Evolutionary conservation across 345 rosid genomes (phyloP), one percentile per base, ranked within the genome.

Genomic region (Citrus medica): DNA sequence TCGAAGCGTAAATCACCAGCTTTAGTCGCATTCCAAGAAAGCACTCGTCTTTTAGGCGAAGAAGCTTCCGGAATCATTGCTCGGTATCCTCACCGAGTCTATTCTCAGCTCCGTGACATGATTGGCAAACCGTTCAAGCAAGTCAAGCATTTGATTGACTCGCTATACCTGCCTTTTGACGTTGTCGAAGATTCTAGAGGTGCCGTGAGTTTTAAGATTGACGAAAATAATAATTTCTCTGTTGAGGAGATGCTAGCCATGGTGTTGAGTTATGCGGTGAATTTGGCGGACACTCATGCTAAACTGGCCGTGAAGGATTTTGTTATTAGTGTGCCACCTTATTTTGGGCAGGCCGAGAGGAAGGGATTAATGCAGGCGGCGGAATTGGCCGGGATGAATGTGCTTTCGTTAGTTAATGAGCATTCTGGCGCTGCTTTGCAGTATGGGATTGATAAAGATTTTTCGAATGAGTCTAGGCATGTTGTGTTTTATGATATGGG

Each of bases 401-500:
- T 91, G 61, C 95, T 97, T 71, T 86, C 98, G 0, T 75, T 97
- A 82, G 83, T 85, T 40, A 90, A 94, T 79, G 99, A 97, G 86
- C 98, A 92, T 79, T 90, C 98, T 0, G 98, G 98, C 61, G 99
- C 98, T 0, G 99, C 99, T 17, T 92, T 97, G 85, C 99, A 97
- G 87, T 97, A 97, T 79, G 98, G 98, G 79, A 97, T 97, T 78
- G 98, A 93, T 80, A 97, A 97, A 85, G 94, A 97, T 84, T 97
- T 97, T 64, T 82, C 93, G 2, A 97, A 97, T 72, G 95, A 79
- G 40, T 92, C 99, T 8, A 88, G 98, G 75, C 88, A 97, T 86
- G 99, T 94, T 59, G 72, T 97, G 35, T 97, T 97, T 66, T 97
- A 92, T 81, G 99, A 97, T 76, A 97, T 97, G 99, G 99, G 99